Percentiles rank a stretch among this genome's conserved stretches.
These are phyloP conservation scores for Delitschia confertaspora DNA, from an alignment of 495 filamentous ascomycete species.

Conservation along the genomic window DNA sequence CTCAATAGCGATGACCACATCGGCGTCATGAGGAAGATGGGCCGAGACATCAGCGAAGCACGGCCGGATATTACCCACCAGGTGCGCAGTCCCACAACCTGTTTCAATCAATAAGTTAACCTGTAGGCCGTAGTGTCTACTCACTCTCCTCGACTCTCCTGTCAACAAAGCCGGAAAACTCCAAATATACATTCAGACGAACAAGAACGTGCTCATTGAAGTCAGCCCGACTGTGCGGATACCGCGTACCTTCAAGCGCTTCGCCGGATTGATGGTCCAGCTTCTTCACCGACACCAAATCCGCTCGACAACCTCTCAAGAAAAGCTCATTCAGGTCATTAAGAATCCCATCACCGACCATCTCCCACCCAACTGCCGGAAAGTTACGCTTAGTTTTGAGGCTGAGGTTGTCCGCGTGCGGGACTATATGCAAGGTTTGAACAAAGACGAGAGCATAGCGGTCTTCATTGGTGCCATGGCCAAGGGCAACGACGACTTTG, in stretches of 20 bases:
- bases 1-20: constrained; percentile 99
- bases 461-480: constrained; percentile 99
- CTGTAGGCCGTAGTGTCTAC: constrained; percentile 61
- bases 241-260: constrained; percentile 96
- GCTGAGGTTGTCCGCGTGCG: constrained; percentile 73
- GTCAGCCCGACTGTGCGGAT: constrained; percentile 95
- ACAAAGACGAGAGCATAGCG: constrained; percentile 80
- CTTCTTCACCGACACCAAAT: constrained; percentile 94
- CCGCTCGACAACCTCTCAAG: constrained; percentile 87
- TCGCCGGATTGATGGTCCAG: constrained; percentile 97
- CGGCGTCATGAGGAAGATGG: constrained; percentile 98
- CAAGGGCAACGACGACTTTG: constrained; percentile 91
- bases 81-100: constrained; percentile 45
- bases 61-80: constrained; percentile 97
- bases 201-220: constrained; percentile 93
- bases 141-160: constrained; percentile 94
- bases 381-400: constrained; percentile 91
- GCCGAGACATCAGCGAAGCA: constrained; percentile 94
- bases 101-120: constrained; percentile 27
- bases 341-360: constrained; percentile 96
- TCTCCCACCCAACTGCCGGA: constrained; percentile 91
- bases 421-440: constrained; percentile 76
- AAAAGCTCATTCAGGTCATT: constrained; percentile 96
- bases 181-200: constrained; percentile 97
- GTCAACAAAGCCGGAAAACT: constrained; percentile 96